phyloP scores from a whole-genome alignment of 305 asterid genomes.

The Fraxinus sp. region DNA sequence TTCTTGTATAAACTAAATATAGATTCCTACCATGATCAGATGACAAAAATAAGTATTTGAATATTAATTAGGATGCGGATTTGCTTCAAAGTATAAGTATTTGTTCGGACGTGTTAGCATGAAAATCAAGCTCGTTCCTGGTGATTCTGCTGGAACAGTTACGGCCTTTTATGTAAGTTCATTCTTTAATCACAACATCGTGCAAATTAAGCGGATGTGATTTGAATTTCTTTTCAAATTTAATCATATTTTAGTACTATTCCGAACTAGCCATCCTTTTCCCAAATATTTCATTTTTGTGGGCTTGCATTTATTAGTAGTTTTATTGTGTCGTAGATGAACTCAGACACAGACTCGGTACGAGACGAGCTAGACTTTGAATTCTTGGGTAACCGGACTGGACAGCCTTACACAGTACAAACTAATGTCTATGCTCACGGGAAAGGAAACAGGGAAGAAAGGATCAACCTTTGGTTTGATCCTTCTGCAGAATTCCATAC shows the following conservation, averaged over 20 bases:
- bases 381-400: slow-evolving; percentile 69
- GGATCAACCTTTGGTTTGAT: slow-evolving; percentile 75
- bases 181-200: neutral
- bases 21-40: neutral
- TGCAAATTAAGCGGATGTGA: neutral
- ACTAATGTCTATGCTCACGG: slow-evolving; percentile 67
- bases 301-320: neutral
- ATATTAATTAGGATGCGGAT: slow-evolving; percentile 62
- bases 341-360: slow-evolving; percentile 41
- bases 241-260: neutral
- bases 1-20: no score
- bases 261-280: neutral
- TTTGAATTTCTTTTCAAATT: neutral
- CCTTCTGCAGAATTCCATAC: slow-evolving; percentile 56
- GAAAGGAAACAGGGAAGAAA: slow-evolving; percentile 61
- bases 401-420: slow-evolving; percentile 73
- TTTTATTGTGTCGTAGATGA: slow-evolving; percentile 39
- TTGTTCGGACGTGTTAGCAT: slow-evolving; percentile 72
- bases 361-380: slow-evolving; percentile 75
- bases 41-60: neutral
- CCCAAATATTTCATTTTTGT: neutral
- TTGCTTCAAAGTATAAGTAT: slow-evolving; percentile 59
- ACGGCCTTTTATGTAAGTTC: slow-evolving; percentile 72
- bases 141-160: slow-evolving; percentile 95
- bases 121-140: slow-evolving; percentile 88